phyloP scores from a whole-genome alignment of 1,139 yeast species.

The Arxiozyma slooffiae region DNA sequence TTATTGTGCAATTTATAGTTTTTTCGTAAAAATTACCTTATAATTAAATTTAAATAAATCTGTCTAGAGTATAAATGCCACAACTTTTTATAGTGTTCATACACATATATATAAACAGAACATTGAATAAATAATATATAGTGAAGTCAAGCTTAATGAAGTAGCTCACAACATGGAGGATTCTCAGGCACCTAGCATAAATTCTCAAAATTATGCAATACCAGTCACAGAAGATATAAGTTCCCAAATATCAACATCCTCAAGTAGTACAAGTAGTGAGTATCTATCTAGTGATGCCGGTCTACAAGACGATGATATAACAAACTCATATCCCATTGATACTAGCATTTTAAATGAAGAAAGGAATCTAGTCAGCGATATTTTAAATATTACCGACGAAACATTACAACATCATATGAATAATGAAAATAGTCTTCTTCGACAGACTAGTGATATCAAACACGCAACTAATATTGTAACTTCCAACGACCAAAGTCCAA shows the following conservation, averaged over 20 bases:
- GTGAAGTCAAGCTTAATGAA: no score
- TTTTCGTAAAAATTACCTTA: neutral
- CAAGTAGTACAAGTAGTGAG: conserved; percentile 11
- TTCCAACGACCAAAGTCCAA: conserved; percentile 15
- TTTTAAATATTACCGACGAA: conserved; percentile 1
- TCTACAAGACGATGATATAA: neutral
- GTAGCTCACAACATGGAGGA: conserved; percentile 38
- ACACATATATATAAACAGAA: no score
- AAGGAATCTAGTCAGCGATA: neutral
- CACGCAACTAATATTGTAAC: conserved; percentile 5
- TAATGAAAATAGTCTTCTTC: conserved; percentile 2
- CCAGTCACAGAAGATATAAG: conserved; percentile 17
- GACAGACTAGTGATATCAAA: neutral
- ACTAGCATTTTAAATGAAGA: neutral
- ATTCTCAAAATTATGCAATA: conserved; percentile 25
- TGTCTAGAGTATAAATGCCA: neutral
- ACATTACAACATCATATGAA: conserved; percentile 9
- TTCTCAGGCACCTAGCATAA: conserved; percentile 30
- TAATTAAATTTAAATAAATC: no score
- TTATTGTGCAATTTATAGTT: no score
- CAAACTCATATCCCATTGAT: neutral
- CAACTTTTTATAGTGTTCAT: no score
- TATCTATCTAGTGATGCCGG: neutral
- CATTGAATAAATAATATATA: no score
- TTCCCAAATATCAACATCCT: conserved; percentile 6